Percentiles rank a stretch among this genome's conserved stretches.
Evolutionary conservation across 352 stramenopile genomes (phyloP).

Genomic region (Phytophthora brassicae): DNA sequence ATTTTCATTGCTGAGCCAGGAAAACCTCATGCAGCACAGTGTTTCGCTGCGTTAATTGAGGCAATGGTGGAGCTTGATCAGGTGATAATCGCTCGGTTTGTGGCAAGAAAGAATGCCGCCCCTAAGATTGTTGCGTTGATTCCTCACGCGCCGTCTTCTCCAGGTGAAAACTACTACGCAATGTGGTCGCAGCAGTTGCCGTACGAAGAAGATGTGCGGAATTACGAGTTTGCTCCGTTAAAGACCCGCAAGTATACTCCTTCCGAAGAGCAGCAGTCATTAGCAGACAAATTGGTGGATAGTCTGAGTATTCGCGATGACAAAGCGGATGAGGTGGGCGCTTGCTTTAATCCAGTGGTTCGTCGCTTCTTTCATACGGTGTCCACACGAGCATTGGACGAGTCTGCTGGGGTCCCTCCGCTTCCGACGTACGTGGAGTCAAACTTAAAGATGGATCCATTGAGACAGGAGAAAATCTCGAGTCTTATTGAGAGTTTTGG

Average conservation of each 20-base stretch:
- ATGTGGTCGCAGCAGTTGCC: slow-evolving; percentile 77
- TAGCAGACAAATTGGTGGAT: slow-evolving; percentile 75
- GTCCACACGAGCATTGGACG: slow-evolving; percentile 55
- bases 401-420: slow-evolving; percentile 43
- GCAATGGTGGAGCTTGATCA: slow-evolving; percentile 67
- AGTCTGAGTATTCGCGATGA: slow-evolving; percentile 69
- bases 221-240: slow-evolving; percentile 77
- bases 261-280: slow-evolving; percentile 53
- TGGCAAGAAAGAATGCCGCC: slow-evolving; percentile 71
- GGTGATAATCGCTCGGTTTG: slow-evolving; percentile 77
- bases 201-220: slow-evolving; percentile 79
- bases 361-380: slow-evolving; percentile 74
- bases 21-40: slow-evolving; percentile 63
- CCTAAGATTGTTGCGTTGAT: slow-evolving; percentile 80
- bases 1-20: slow-evolving; percentile 76
- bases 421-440: slow-evolving; percentile 62
- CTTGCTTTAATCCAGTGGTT: slow-evolving; percentile 75
- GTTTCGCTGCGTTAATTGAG: slow-evolving; percentile 62
- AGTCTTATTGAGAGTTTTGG: slow-evolving; percentile 69
- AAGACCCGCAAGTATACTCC: slow-evolving; percentile 53
- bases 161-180: slow-evolving; percentile 58
- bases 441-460: slow-evolving; percentile 63
- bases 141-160: slow-evolving; percentile 40
- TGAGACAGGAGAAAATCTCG: slow-evolving; percentile 45
- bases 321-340: slow-evolving; percentile 54